Evolutionary conservation across 2,329 filamentous ascomycete genomes (phyloP).

Genomic region (Colletotrichum truncatum): DNA sequence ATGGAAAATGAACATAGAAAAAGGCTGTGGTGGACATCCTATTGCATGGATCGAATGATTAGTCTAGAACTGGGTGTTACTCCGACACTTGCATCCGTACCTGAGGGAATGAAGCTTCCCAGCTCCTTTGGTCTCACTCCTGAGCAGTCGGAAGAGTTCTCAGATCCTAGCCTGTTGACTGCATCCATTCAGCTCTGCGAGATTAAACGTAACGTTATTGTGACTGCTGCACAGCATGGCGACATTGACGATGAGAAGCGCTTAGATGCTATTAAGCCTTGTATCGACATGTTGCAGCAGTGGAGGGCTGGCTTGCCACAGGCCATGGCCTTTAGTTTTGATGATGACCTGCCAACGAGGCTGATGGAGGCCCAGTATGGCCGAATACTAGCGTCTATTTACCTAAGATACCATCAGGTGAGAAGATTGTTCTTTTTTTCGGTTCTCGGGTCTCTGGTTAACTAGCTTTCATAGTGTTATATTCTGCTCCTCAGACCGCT

Average conservation of each 20-base stretch:
- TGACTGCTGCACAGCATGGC: slow-evolving; percentile 11
- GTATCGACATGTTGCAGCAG: slow-evolving; percentile 15
- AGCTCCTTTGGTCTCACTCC: not conserved
- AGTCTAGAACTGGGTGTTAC: slow-evolving; percentile 24
- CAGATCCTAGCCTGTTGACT: slow-evolving; percentile 7
- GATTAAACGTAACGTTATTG: slow-evolving; percentile 21
- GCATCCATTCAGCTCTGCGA: slow-evolving; percentile 19
- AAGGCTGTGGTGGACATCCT: slow-evolving; percentile 29
- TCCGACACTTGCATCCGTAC: not conserved
- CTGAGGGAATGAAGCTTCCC: slow-evolving; percentile 7
- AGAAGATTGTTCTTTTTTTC: fast-evolving
- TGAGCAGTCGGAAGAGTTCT: slow-evolving; percentile 17
- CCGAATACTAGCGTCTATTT: slow-evolving; percentile 11
- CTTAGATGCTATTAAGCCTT: not conserved
- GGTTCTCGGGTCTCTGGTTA: too few species aligned
- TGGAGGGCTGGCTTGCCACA: slow-evolving; percentile 6
- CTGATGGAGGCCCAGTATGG: slow-evolving; percentile 6
- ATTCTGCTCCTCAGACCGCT: slow-evolving; percentile 28
- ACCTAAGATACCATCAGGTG: slow-evolving; percentile 31
- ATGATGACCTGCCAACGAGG: slow-evolving; percentile 7
- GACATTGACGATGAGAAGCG: not conserved
- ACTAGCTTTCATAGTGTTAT: slow-evolving; percentile 7
- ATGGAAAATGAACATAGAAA: slow-evolving; percentile 22
- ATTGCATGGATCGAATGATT: slow-evolving; percentile 29
- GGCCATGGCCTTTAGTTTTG: slow-evolving; percentile 5